Base-by-base conservation (phyloP, 768 basidiomycete species). In the Termitomyces sp. region DNA sequence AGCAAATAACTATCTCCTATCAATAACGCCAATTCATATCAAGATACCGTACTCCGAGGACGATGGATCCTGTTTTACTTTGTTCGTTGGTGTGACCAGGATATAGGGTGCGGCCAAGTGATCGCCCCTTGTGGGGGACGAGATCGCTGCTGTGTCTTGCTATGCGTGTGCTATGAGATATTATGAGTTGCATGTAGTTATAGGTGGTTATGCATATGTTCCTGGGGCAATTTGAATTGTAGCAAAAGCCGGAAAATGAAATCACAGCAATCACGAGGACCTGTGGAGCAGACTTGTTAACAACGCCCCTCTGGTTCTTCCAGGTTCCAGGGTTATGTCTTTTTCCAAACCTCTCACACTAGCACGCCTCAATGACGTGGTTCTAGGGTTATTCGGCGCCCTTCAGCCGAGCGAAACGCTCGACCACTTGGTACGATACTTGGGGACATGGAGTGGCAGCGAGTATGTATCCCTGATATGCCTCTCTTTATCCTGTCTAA, bases 381-480 rank as follows among this genome's bases (percentile, higher is more conserved):
- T 86, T 21, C 70, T 92, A 5, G 91, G 90, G 0, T 76, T 75
- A 19, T 90, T 89, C 65, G 70, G 80, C 30, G 67, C 67, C 33
- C 69, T 88, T 10, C 80, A 80, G 26, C 77, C 83, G 1, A 87
- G 86, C 7, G 76, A 84, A 59, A 82, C 78, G 5, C 68, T 93
- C 44, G 78, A 91, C 63, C 90, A 91, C 68, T 75, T 90, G 9
- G 77, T 90, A 40, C 76, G 88, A 64, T 91, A 83, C 66, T 74
- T 93, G 52, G 84, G 86, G 54, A 89, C 90, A 63, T 92, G 89
- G 88, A 86, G 83, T 67, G 91, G 91, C 28, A 90, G 82, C 81
- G 91, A 94, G 91, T 75, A 75, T 68, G 83, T 83, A 60, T 60
- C 31, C 58, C 28, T 61, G 12, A 49, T 50, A 53, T 44, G 55